phyloP scores from a whole-genome alignment of 768 basidiomycete genomes.

The Rhodotorula graminis region DNA sequence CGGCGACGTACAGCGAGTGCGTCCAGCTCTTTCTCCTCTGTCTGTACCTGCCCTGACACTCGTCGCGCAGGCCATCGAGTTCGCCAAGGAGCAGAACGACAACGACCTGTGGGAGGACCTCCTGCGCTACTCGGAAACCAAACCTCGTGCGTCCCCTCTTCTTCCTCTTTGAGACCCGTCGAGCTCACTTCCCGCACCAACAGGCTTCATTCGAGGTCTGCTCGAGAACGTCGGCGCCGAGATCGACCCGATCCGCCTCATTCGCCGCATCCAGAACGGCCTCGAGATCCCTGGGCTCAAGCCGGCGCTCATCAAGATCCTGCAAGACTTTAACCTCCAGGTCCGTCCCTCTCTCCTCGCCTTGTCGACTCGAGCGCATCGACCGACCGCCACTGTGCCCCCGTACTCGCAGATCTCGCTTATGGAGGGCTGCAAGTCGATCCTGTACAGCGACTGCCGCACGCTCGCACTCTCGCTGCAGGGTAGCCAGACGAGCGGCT shows the following conservation, averaged over 20 bases:
- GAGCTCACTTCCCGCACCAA: background rate
- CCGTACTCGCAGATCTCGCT: conserved; percentile 65
- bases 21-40: conserved; percentile 35
- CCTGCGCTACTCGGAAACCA: conserved; percentile 84
- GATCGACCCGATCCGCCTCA: conserved; percentile 83
- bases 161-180: no score
- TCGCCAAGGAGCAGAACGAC: conserved; percentile 94
- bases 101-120: conserved; percentile 98
- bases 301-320: conserved; percentile 88
- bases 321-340: conserved; percentile 89
- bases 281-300: conserved; percentile 94
- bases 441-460: conserved; percentile 75
- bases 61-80: conserved; percentile 76
- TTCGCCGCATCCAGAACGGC: conserved; percentile 90
- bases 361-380: no score
- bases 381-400: no score
- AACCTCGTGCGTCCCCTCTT: conserved; percentile 61
- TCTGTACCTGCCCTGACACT: background rate
- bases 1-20: conserved; percentile 80
- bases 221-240: conserved; percentile 94
- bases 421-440: conserved; percentile 83
- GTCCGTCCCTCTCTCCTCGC: conserved; percentile 35
- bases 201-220: conserved; percentile 88
- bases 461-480: conserved; percentile 66
- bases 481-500: conserved; percentile 71